These are phyloP conservation scores for Trypanosoma platydactyli DNA, from an alignment of 208 protist species.

Conservation along the genomic window DNA sequence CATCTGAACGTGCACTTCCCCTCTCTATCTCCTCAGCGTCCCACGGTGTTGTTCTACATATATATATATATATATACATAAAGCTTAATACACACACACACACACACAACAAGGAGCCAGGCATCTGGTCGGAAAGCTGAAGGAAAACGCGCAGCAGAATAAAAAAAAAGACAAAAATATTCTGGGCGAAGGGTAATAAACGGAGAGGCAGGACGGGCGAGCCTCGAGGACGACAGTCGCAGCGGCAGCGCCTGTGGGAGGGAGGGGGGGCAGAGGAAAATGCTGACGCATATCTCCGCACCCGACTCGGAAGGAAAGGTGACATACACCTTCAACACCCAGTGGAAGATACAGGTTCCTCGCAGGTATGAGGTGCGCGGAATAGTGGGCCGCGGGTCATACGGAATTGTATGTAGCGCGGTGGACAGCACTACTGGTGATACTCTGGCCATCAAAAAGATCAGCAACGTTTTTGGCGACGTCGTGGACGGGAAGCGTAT, in stretches of 20 bases:
- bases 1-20: no score
- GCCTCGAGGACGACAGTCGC: no score
- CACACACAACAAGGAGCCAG: background rate
- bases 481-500: constrained; percentile 87
- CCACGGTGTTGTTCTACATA: no score
- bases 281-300: constrained; percentile 71
- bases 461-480: constrained; percentile 95
- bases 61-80: constrained; percentile 23
- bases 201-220: no score
- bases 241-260: no score
- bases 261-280: constrained; percentile 13
- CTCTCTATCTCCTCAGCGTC: no score
- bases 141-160: background rate
- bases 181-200: no score
- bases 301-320: constrained; percentile 64
- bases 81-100: constrained; percentile 7
- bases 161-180: constrained; percentile 4
- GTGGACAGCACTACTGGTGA: constrained; percentile 58
- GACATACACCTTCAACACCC: constrained; percentile 70
- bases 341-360: constrained; percentile 64
- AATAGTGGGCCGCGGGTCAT: constrained; percentile 86
- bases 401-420: constrained; percentile 88
- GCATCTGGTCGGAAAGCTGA: background rate
- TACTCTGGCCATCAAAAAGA: constrained; percentile 98
- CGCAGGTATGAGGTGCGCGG: constrained; percentile 64